These are phyloP conservation scores for Sabuloglossum arenarium DNA, from an alignment of 495 filamentous ascomycete species.

Conservation along the genomic window DNA sequence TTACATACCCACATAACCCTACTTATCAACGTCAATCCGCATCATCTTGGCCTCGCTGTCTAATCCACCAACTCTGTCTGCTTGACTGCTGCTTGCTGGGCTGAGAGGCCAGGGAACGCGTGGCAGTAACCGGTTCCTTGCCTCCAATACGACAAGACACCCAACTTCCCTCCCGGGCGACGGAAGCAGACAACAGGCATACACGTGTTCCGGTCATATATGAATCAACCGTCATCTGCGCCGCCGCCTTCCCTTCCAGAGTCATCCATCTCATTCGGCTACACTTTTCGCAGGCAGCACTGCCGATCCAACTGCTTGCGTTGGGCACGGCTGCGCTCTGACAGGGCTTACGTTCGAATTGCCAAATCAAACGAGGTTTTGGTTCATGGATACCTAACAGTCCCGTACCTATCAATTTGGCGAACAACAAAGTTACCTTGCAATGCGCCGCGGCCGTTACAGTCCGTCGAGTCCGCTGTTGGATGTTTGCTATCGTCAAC, in stretches of 20 bases:
- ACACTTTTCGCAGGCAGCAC: not conserved
- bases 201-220: constrained; percentile 1
- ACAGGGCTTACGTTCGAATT: not conserved
- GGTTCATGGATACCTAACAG: not conserved
- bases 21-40: not conserved
- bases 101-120: not conserved
- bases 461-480: not conserved
- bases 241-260: not conserved
- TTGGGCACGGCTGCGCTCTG: not conserved
- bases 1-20: not conserved
- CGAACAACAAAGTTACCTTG: not conserved
- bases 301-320: not conserved
- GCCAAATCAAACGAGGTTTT: not conserved
- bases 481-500: not conserved
- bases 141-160: not conserved
- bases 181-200: not conserved
- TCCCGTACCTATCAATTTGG: not conserved
- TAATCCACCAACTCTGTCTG: not conserved
- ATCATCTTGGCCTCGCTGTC: not conserved
- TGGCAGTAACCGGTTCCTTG: constrained; percentile 1
- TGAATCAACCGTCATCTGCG: not conserved
- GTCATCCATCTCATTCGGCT: not conserved
- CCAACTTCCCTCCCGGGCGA: not conserved
- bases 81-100: not conserved
- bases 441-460: too few relatives aligned